Base-by-base conservation (phyloP, 139 green algal species). In the Astrephomene gubernaculifera region DNA sequence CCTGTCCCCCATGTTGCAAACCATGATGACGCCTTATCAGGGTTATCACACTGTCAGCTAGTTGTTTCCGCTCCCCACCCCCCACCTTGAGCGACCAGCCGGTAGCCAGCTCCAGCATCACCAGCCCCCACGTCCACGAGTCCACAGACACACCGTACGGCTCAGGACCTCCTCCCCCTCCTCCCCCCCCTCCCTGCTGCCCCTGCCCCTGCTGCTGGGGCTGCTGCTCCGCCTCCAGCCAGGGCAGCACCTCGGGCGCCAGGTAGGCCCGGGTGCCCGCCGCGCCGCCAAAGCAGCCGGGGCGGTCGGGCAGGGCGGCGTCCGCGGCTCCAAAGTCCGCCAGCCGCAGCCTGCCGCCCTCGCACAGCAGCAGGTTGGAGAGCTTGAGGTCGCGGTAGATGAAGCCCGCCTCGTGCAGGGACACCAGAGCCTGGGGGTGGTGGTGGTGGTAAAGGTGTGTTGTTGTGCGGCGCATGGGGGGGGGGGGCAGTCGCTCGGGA, bases 341-440 rank as follows among this genome's bases (percentile, higher is more conserved):
- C 0, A 83, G 60, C 31, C 76, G 76, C 31, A 83, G 38, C 35
- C 60, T 60, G 76, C 76, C 76, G 12, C 60, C 60, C 19, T 83
- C 76, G 76, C 60, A 83, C 17, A 83, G 5, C 21, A 83, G 60
- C 25, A 83, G 29, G 57, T 83, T 83, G 38, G 76, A 72, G 5
- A 83, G 76, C 76, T 83, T 83, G 27, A 83, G 76, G 60, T 83
- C 76, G 39, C 76, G 76, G 76, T 64, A 83, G 12, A 83, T 41
- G 39, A 45, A 72, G 9, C 60, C 60, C 8, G 76, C 76, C 10
- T 49, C 60, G 60, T 83, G 76, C 60, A 83, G 76, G 31, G 76
- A 39, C 24, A 31, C 39, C 31, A 83, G 57, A 14, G 76, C 76
- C 76, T 83, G 57, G 19, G 44, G 45, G 31, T 24, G 17, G 31